A percentile compares a stretch with the other conserved stretches of the same genome.
Evolutionary conservation across 2,329 filamentous ascomycete species (phyloP).

Genomic region (Penicillium janthinellum): DNA sequence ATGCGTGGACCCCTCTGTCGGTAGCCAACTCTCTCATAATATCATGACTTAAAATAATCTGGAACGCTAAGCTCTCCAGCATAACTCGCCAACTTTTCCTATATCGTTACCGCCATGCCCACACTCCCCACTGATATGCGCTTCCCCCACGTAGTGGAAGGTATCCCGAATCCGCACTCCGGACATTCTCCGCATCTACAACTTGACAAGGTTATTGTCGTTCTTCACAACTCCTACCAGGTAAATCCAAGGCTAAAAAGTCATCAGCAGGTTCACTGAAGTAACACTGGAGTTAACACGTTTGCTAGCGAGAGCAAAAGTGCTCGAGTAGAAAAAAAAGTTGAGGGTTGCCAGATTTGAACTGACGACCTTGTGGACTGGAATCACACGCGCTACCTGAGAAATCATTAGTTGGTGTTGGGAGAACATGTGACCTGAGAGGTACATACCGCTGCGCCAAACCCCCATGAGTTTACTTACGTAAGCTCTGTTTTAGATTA

Average conservation of each 20-base stretch:
- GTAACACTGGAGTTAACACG: too few relatives aligned
- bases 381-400: background rate
- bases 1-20: too few relatives aligned
- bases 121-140: conserved; percentile 1
- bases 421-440: background rate
- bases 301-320: too few relatives aligned
- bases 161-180: background rate
- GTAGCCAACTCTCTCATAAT: too few relatives aligned
- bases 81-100: background rate
- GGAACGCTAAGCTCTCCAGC: too few relatives aligned
- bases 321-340: background rate
- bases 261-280: too few relatives aligned
- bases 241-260: too few relatives aligned
- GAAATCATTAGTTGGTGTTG: background rate
- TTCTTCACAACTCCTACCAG: too few relatives aligned
- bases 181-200: background rate
- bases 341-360: conserved; percentile 6
- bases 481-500: background rate
- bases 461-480: background rate
- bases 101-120: background rate
- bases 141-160: background rate
- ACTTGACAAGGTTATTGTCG: too few relatives aligned
- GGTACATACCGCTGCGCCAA: background rate
- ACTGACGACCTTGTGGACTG: conserved; percentile 7
- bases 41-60: too few relatives aligned